Base-by-base conservation (phyloP, 768 basidiomycete genomes). In the Postia placenta region DNA sequence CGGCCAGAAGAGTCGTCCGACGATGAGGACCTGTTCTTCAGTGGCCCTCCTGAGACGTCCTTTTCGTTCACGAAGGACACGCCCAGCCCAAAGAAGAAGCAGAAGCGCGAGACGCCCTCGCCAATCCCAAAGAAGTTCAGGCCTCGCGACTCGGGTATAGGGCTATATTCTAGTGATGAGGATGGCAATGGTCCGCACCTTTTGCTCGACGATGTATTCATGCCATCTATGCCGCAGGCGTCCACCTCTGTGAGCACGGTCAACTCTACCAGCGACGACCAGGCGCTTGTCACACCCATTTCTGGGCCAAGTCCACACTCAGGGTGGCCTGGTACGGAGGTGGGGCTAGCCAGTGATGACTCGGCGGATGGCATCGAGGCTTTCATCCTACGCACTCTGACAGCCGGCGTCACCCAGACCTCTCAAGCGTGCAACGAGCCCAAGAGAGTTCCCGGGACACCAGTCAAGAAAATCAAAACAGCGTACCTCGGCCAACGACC, bases 381-480 rank as follows among this genome's bases (percentile, higher is more conserved):
- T 2, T 89, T 89, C 64, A 89, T 91, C 53, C 66, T 83, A 56
- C 79, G 79, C 24, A 83, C 83, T 2, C 75, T 91, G 11, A 75
- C 76, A 5, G 73, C 76, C 2, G 79, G 78, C 11, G 71, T 75
- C 12, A 84, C 81, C 51, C 71, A 70, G 2, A 56, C 64, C 42
- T 64, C 65, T 28, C 64, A 67, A 49, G 61, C 57, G 3, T 68
- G 71, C 30, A 53, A 54, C 20, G 55, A 64, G 66, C 67, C 62
- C 15, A 89, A 87, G 72, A 81, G 74, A 48, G 78, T 79, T 5
- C 88, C 88, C 1, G 87, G 85, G 0, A 91, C 88, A 12, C 88
- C 88, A 1, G 85, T 88, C n/a, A 91, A 91, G 73, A 81, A 74
- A 60, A 64, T 73, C 49, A 83, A 83, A 66, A 81, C 78, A 19